Evolutionary conservation across 352 stramenopile genomes (phyloP), one percentile per base, ranked within the genome.

Genomic region (Pythium rhizo-oryzae): DNA sequence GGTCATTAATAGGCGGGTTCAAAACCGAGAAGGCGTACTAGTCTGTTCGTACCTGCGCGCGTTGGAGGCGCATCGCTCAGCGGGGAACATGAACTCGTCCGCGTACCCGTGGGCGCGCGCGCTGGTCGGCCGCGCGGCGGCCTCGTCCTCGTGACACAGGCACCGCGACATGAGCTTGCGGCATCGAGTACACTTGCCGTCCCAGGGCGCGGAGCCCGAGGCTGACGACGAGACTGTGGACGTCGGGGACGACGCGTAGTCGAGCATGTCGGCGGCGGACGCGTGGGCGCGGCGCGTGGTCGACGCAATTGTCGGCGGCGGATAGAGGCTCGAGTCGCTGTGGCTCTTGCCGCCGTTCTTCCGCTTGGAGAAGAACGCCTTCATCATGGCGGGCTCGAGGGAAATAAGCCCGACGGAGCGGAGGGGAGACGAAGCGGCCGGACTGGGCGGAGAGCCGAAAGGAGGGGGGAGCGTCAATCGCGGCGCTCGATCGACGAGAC

Each of bases 101-200:
- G 53, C 53, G 30, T 25, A 16, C 12, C 19, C 37, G 53, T 60
- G 39, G 13, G 41, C 30, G n/a, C 12, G 53, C 21, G 33, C 13
- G n/a, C 4, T 30, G 7, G 28, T 50, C n/a, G 33, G 15, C 6
- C 7, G 18, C 41, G 15, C 8, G 21, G 41, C 41, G 4, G 41
- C 18, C 41, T 47, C 41, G 13, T 71, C 64, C 35, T 76, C 64
- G 41, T 72, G 56, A 41, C 69, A 76, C 8, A 69, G 49, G n/a
- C 69, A 76, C 4, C 46, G 35, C 51, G 69, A 76, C 69, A 76
- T 76, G 46, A 76, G 63, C 50, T 76, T 76, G 23, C 69, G 69
- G 54, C 69, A 76, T 12, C 63, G 28, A 6, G 25, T 4, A 50
- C 69, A 76, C 47, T 76, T 76, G 54, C 69, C 69, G 23, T 76